phyloP scores from a whole-genome alignment of 306 rosid species.

The Gynostemma pentaphyllum region DNA sequence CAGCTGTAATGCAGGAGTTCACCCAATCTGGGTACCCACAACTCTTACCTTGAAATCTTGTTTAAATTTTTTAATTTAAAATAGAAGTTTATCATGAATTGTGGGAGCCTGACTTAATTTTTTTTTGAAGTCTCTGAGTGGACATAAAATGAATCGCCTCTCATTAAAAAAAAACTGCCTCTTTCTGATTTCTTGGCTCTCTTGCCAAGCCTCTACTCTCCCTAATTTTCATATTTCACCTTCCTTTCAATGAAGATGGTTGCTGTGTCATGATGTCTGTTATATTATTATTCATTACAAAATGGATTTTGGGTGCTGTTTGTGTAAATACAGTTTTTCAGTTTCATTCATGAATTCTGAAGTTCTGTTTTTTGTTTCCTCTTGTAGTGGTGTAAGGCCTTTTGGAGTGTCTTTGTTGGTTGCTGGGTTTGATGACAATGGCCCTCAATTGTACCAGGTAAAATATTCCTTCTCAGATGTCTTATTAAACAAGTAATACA shows the following conservation, averaged over 20 bases:
- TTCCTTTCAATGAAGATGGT: background rate
- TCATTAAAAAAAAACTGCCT: no score
- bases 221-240: background rate
- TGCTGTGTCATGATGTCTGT: background rate
- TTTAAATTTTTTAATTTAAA: background rate
- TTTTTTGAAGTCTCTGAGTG: conserved; percentile 2
- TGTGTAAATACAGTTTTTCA: background rate
- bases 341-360: conserved; percentile 5
- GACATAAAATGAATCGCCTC: background rate
- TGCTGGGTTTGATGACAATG: conserved; percentile 88
- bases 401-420: conserved; percentile 90
- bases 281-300: background rate
- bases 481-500: background rate
- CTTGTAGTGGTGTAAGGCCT: conserved; percentile 87
- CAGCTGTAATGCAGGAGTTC: conserved; percentile 95
- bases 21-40: conserved; percentile 84
- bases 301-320: background rate
- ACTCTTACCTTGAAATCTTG: background rate
- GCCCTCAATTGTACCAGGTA: conserved; percentile 93
- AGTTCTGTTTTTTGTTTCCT: conserved; percentile 7
- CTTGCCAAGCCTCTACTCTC: background rate
- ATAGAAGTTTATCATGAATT: background rate
- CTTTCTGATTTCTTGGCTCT: background rate
- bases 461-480: background rate
- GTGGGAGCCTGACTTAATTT: background rate